Evolutionary conservation across 768 basidiomycete species (phyloP), one percentile per base, ranked within the genome.

Genomic region (Mycena indigotica): DNA sequence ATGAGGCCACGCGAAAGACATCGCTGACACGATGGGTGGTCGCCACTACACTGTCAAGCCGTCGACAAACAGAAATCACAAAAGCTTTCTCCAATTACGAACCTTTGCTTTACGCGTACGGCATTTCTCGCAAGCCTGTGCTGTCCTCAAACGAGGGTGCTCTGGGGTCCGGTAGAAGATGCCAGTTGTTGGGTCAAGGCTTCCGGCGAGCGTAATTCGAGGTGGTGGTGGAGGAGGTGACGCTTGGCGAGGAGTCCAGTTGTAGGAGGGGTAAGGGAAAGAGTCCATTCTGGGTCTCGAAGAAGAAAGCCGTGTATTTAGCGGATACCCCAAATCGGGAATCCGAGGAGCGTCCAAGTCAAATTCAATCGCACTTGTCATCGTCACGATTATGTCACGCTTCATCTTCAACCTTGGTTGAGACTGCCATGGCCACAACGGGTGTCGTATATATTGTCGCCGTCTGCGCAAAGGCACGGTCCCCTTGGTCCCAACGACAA

Each of bases 41-140:
- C 85, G 38, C 89, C 88, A 60, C 82, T 85, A 69, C 88, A 91
- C 86, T 89, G 67, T 44, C 23, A 8, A 35, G n/a, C n/a, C n/a
- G n/a, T n/a, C n/a, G n/a, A n/a, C n/a, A n/a, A n/a, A n/a, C n/a
- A n/a, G n/a, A n/a, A n/a, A n/a, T n/a, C n/a, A n/a, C n/a, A n/a
- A n/a, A n/a, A n/a, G n/a, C n/a, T n/a, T n/a, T n/a, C n/a, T n/a
- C n/a, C 39, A 28, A 50, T 17, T 28, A 40, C 79, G 48, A 62
- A 89, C 88, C 79, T 91, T 91, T 28, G 86, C 88, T 69, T 90
- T 91, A 50, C 88, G 73, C 1, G 77, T 77, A 15, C 89, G 80
- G 68, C 89, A 90, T 67, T 87, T 87, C 65, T 89, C 85, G 70
- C 88, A 91, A 3, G 88, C 88, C 65, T 89, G 88, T 0, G 84